Base-by-base conservation (phyloP, 805 yeast species). In the Suhomyces prunicola region DNA sequence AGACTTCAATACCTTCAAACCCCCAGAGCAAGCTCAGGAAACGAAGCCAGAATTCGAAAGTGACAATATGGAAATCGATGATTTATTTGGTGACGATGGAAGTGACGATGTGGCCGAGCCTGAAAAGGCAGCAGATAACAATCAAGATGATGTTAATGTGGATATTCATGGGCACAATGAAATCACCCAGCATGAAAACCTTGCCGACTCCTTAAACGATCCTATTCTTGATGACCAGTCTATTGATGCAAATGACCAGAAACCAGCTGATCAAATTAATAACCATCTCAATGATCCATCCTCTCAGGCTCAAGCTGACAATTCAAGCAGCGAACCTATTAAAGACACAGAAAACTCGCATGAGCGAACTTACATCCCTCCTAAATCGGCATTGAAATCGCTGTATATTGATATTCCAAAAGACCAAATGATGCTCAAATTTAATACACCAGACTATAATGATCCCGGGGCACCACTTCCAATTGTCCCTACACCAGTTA, bases 391-490 rank as follows among this genome's bases (percentile, higher is more conserved):
- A 6, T 8, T 27, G 1, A 44, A 46, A 26, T 47, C 48, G 12
- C 36, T 67, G 1, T 66, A 62, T 47, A 60, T 80, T 55, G 85
- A 83, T 61, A 81, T 83, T 44, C 87, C 87, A 0, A 72, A 79
- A 49, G 82, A 81, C 54, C 83, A 83, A 59, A 84, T 84, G 79
- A 80, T 84, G 8, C 60, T 81, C 10, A 72, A 78, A 6, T 48
- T 54, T 17, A 67, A 74, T 2, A 78, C 84, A 2, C 85, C 85
- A 0, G 68, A 80, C 23, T 87, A 87, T 59, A 81, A 76, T 47
- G 96, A 88, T 64, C 96, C 96, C 0, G 96, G 96, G 44, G 96
- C 96, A 0, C 96, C 96, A 3, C 71, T 84, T 2, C 93, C 96
- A 1, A 58, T 71, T 0, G 69, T 81, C 17, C 77, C 81, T 0